These are phyloP conservation scores for Ascoidea rubescens DNA, from an alignment of 805 yeast genomes.

Conservation along the genomic window DNA sequence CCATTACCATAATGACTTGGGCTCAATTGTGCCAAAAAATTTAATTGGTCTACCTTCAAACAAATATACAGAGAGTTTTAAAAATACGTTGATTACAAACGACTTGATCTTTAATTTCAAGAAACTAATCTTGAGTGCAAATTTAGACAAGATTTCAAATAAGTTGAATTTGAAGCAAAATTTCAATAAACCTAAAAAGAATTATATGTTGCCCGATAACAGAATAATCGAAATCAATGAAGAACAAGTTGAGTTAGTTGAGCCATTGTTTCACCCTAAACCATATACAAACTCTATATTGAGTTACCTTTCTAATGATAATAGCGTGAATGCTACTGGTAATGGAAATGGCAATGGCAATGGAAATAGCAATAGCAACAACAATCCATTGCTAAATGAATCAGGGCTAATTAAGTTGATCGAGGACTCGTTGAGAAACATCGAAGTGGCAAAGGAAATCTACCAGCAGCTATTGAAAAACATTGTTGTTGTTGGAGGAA, in stretches of 20 bases:
- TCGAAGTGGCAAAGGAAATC: constrained; percentile 26
- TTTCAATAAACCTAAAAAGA: constrained; percentile 21
- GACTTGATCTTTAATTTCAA: constrained; percentile 36
- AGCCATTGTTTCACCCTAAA: constrained; percentile 57
- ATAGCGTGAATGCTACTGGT: not conserved
- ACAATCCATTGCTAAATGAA: not conserved
- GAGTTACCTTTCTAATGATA: too few species aligned
- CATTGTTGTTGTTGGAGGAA: constrained; percentile 64
- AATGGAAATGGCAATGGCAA: not conserved
- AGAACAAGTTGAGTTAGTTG: constrained; percentile 43
- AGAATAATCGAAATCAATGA: constrained; percentile 30
- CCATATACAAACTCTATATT: not conserved
- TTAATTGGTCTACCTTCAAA: constrained; percentile 20
- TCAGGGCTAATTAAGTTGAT: constrained; percentile 25
- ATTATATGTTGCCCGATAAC: constrained; percentile 50
- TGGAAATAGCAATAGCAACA: not conserved
- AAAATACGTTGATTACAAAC: constrained; percentile 22
- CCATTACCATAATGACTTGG: constrained; percentile 19
- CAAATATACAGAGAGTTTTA: constrained; percentile 22
- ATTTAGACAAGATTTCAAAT: constrained; percentile 25
- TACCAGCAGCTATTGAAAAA: constrained; percentile 37
- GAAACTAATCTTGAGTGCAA: constrained; percentile 23
- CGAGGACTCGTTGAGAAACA: constrained; percentile 25
- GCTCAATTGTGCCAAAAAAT: constrained; percentile 22
- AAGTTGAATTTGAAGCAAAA: constrained; percentile 17